Conservation (phyloP, 495 filamentous ascomycete genomes). For the Penicillium odoratum region DNA sequence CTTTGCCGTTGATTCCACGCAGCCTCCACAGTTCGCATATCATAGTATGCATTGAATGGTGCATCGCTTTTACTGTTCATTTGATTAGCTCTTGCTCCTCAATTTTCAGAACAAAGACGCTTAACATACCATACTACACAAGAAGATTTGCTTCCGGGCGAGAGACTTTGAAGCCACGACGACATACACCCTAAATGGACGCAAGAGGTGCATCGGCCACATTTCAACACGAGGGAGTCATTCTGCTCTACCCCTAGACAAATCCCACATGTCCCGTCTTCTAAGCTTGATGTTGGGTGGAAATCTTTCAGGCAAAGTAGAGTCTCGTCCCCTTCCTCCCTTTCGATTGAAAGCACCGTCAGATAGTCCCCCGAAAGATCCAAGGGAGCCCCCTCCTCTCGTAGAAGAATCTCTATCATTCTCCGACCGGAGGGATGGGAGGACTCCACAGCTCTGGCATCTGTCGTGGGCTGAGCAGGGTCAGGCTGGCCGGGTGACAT, state of each 20-base stretch:
- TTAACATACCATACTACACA: neutral
- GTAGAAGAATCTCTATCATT: neutral
- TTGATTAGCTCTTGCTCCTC: neutral
- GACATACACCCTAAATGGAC: slow-evolving; percentile 5
- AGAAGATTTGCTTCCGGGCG: neutral
- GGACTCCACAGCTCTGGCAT: neutral
- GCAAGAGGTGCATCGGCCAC: neutral
- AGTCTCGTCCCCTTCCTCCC: neutral
- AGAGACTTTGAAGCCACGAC: neutral
- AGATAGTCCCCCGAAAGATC: neutral
- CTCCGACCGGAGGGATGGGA: neutral
- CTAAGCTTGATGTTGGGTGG: neutral
- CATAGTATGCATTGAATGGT: neutral
- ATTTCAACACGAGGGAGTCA: slow-evolving; percentile 3
- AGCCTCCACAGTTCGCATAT: neutral
- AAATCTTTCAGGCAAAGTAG: neutral
- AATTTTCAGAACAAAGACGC: neutral
- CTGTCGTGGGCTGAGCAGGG: neutral
- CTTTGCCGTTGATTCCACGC: neutral
- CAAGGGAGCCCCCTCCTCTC: slow-evolving; percentile 1
- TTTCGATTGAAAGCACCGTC: neutral
- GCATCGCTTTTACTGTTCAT: neutral
- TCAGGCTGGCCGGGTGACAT: neutral
- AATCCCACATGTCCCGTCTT: neutral
- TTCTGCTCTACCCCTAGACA: neutral